phyloP scores from a whole-genome alignment of 768 basidiomycete species.

The Leccinum truebloodii region DNA sequence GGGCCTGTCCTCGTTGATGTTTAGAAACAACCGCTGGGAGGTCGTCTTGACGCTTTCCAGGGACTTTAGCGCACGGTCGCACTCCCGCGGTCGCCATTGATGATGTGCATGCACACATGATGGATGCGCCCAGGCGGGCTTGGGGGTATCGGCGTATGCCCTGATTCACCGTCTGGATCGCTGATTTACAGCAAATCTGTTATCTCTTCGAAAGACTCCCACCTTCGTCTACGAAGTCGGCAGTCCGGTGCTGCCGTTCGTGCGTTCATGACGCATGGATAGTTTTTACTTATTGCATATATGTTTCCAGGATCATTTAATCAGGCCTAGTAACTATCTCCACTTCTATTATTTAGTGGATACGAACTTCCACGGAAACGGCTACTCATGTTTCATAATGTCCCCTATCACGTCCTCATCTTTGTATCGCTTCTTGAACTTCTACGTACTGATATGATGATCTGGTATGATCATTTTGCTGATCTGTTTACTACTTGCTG shows the following conservation, averaged over 20 bases:
- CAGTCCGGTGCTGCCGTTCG: constrained; percentile 16
- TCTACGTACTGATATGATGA: background rate
- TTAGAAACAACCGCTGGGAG: constrained; percentile 40
- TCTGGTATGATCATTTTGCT: background rate
- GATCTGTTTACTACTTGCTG: constrained; percentile 4
- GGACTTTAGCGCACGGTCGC: constrained; percentile 21
- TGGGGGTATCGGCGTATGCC: background rate
- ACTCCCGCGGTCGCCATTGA: background rate
- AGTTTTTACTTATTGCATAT: constrained; percentile 9
- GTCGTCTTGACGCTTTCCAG: constrained; percentile 48
- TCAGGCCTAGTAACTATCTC: background rate
- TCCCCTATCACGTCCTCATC: background rate
- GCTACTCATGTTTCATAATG: background rate
- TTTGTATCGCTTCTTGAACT: background rate
- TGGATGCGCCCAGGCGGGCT: background rate
- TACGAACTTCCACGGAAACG: constrained; percentile 12
- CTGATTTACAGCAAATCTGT: constrained; percentile 8
- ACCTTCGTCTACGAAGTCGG: background rate
- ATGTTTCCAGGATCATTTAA: constrained; percentile 8
- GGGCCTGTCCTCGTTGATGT: constrained; percentile 46
- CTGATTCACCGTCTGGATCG: background rate
- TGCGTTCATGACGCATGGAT: background rate
- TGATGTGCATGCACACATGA: background rate
- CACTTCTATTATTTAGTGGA: background rate
- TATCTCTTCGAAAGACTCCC: background rate